Conservation (phyloP, 768 basidiomycete genomes). For the Hortiboletus flavorubellus region DNA sequence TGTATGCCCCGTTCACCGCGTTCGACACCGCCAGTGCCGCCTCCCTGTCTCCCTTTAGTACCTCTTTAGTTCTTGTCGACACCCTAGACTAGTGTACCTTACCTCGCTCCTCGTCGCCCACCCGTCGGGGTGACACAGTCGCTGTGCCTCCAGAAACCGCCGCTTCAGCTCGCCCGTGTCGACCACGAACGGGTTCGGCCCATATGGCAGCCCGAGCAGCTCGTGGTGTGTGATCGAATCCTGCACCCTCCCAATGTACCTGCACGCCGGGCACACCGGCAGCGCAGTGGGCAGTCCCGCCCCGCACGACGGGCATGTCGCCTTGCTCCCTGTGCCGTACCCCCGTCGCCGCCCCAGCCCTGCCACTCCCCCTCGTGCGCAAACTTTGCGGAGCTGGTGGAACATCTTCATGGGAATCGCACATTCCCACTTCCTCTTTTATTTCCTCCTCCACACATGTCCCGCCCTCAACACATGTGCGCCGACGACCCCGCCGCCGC, state of each 20-base stretch:
- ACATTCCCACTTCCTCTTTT: slow-evolving; percentile 2
- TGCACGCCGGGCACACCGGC: slow-evolving; percentile 76
- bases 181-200: slow-evolving; percentile 68
- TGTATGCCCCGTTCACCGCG: slow-evolving; percentile 80
- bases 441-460: slow-evolving; percentile 6
- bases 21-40: slow-evolving; percentile 50
- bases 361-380: background rate
- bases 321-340: slow-evolving; percentile 4
- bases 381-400: slow-evolving; percentile 11
- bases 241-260: slow-evolving; percentile 59
- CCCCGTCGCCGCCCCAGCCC: slow-evolving; percentile 16
- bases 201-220: slow-evolving; percentile 59
- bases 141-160: slow-evolving; percentile 69
- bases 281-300: slow-evolving; percentile 55
- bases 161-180: slow-evolving; percentile 57
- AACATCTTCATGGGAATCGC: slow-evolving; percentile 11
- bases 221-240: slow-evolving; percentile 58
- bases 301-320: slow-evolving; percentile 61
- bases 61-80: slow-evolving; percentile 6
- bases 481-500: slow-evolving; percentile 42
- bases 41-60: slow-evolving; percentile 21
- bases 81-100: slow-evolving; percentile 12
- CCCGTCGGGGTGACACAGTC: slow-evolving; percentile 80
- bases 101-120: slow-evolving; percentile 71
- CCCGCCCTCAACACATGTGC: slow-evolving; percentile 38